Percentiles rank a stretch among this genome's conserved stretches.
phyloP scores from a whole-genome alignment of 139 green algal genomes.

The Coccomyxa sp. region DNA sequence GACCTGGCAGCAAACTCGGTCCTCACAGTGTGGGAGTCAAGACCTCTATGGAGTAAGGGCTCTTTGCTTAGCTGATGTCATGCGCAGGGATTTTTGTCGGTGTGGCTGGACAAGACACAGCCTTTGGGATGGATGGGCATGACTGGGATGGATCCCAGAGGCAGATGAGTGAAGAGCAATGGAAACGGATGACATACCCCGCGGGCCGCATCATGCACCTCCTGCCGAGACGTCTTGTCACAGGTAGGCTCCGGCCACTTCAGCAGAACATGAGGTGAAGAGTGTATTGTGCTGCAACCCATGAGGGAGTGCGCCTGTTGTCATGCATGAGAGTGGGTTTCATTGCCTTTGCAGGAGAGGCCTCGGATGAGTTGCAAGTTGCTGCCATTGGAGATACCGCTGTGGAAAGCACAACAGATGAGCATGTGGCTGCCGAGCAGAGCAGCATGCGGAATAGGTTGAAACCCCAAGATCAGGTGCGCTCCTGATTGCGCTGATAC shows the following conservation, averaged over 20 bases:
- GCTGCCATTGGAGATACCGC: neutral
- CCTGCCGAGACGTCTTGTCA: constrained; percentile 46
- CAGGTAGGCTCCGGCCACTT: neutral
- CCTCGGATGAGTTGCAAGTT: neutral
- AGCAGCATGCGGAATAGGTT: neutral
- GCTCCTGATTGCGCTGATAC: too few relatives aligned
- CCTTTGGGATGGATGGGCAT: neutral
- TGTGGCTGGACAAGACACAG: neutral
- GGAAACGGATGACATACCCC: constrained; percentile 12
- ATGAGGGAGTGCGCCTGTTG: neutral
- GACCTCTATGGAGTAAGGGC: too few relatives aligned
- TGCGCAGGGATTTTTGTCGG: neutral
- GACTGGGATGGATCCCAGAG: neutral
- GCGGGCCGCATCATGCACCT: constrained; percentile 79
- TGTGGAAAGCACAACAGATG: neutral
- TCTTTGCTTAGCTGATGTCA: neutral
- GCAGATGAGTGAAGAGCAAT: neutral
- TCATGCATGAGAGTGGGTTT: too few relatives aligned
- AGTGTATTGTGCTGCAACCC: neutral
- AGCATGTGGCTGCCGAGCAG: neutral
- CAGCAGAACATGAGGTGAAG: neutral
- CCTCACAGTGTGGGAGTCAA: too few relatives aligned
- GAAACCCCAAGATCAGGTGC: too few relatives aligned
- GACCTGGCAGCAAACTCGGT: too few relatives aligned
- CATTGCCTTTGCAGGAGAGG: neutral